These are phyloP conservation scores for Royoungia palumana DNA, from an alignment of 768 basidiomycete genomes.

Conservation along the genomic window DNA sequence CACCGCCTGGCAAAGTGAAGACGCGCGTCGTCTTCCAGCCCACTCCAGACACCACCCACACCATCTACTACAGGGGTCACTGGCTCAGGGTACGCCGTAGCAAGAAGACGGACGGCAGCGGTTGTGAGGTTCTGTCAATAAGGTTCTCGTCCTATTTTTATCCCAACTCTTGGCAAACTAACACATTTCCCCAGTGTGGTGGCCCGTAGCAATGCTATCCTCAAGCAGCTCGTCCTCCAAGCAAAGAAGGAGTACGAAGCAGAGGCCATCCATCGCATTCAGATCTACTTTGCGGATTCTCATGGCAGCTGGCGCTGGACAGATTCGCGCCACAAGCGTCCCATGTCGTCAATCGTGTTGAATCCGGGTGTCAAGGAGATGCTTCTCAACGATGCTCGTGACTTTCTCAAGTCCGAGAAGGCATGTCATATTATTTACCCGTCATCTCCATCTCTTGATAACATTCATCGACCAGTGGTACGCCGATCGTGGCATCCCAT, in stretches of 20 bases:
- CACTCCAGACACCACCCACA: conserved; percentile 83
- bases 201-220: conserved; percentile 75
- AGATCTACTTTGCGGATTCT: conserved; percentile 87
- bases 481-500: conserved; percentile 89
- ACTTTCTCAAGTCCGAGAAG: conserved; percentile 83
- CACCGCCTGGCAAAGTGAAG: conserved; percentile 57
- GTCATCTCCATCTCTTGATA: neutral
- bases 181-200: conserved; percentile 56
- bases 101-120: conserved; percentile 64
- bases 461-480: conserved; percentile 60
- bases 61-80: conserved; percentile 82
- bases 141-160: conserved; percentile 42
- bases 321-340: conserved; percentile 82
- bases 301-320: conserved; percentile 89
- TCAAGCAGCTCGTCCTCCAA: conserved; percentile 85
- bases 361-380: conserved; percentile 90
- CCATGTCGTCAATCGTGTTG: conserved; percentile 83
- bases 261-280: conserved; percentile 80
- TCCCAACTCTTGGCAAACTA: conserved; percentile 6
- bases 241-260: conserved; percentile 90
- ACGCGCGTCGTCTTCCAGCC: conserved; percentile 87
- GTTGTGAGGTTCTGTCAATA: conserved; percentile 73
- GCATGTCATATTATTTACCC: conserved; percentile 32
- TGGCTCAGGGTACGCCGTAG: conserved; percentile 76
- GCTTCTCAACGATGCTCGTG: conserved; percentile 75